Percentiles rank a stretch among this genome's conserved stretches.
phyloP scores from a whole-genome alignment of 108 stramenopile species.

The Cyclotella atomus region DNA sequence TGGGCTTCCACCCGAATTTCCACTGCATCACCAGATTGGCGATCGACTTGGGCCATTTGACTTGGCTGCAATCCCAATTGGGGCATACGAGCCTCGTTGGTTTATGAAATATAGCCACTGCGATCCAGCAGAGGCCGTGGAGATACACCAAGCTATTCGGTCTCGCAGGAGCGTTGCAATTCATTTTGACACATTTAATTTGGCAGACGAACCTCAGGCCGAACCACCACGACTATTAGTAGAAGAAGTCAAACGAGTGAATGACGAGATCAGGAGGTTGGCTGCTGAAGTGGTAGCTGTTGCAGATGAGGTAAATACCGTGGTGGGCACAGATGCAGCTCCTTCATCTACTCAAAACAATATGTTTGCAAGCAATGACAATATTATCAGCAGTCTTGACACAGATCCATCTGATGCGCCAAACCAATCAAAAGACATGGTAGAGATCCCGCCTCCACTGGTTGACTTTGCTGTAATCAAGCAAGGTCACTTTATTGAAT shows the following conservation, averaged over 20 bases:
- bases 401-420: background rate
- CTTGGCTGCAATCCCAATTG: conserved; percentile 91
- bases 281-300: conserved; percentile 41
- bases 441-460: conserved; percentile 36
- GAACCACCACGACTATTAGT: conserved; percentile 66
- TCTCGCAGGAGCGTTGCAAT: conserved; percentile 75
- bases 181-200: conserved; percentile 92
- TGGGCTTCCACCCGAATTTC: conserved; percentile 72
- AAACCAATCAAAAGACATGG: conserved; percentile 18
- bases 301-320: conserved; percentile 23
- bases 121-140: conserved; percentile 88
- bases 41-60: conserved; percentile 87
- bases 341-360: background rate
- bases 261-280: conserved; percentile 35
- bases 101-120: conserved; percentile 89
- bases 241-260: conserved; percentile 35
- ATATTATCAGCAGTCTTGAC: background rate
- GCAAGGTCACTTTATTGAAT: conserved; percentile 48
- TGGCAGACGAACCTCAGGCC: conserved; percentile 76
- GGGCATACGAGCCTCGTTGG: conserved; percentile 90
- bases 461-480: conserved; percentile 51
- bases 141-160: conserved; percentile 72
- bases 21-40: conserved; percentile 85
- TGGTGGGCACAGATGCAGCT: background rate
- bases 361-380: background rate